Base-by-base conservation (phyloP, 768 basidiomycete species). In the Leccinum obscurum region DNA sequence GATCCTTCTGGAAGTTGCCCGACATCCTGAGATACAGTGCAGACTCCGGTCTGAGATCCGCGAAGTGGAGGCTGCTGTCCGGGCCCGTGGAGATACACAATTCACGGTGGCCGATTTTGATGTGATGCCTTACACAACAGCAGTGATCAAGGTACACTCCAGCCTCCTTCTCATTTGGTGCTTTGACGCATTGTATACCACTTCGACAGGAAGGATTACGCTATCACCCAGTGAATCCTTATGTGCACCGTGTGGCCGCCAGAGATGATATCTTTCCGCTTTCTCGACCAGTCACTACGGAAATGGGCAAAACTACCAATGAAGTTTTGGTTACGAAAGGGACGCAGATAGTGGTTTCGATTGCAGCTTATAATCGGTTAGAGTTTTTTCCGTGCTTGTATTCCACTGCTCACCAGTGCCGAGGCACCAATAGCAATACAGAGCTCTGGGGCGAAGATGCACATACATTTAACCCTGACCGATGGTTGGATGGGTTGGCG, bases 1-100 rank as follows among this genome's bases (percentile, higher is more conserved):
- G 86, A 78, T 83, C 7, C 72, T 92, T 8, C 76, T 86, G 57
- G 85, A 87, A 64, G 78, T 93, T 4, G 81, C 86, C 3, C 80
- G 77, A 44, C 74, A 85, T 61, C 85, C 82, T 0, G 76, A 83
- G 20, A 70, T 85, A 3, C 90, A 93, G 68, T 71, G 73, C 3
- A 80, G 77, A 58, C 81, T 93, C 22, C 83, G 91, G 15, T 75
- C 20, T 2, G 68, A 69, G 53, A 62, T 68, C 39, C 57, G 66
- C 35, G 34, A 24, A 13, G 62, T 13, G 1, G 63, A 59, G 39
- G 66, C 55, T 14, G 50, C 24, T 17, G 13, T 66, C 14, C 57
- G 50, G 20, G 52, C 59, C 37, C 67, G 59, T 20, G 62, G 60
- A 32, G 55, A 59, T n/a, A 37, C 59, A 37, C 28, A 64, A n/a